Evolutionary conservation across 345 rosid species (phyloP).

Genomic region (Lepidium africanum): DNA sequence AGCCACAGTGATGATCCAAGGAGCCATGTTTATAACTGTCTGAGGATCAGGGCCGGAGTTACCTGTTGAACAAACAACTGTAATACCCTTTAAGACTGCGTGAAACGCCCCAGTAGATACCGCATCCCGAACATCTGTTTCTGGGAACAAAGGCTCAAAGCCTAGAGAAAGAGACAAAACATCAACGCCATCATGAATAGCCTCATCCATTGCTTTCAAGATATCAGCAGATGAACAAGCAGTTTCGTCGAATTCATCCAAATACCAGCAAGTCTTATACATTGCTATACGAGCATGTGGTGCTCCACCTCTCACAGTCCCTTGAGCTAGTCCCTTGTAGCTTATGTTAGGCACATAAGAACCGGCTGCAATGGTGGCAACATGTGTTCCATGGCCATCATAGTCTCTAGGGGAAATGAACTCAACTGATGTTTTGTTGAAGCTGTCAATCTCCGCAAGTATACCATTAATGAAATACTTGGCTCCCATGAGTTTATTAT

Average conservation of each 20-base stretch:
- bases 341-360: constrained; percentile 31
- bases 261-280: constrained; percentile 52
- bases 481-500: constrained; percentile 54
- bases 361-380: constrained; percentile 42
- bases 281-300: constrained; percentile 40
- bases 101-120: constrained; percentile 40
- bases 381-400: constrained; percentile 52
- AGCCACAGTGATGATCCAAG: constrained; percentile 47
- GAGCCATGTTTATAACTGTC: constrained; percentile 38
- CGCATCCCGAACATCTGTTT: constrained; percentile 28
- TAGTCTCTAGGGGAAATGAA: constrained; percentile 45
- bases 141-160: constrained; percentile 30
- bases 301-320: constrained; percentile 37
- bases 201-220: constrained; percentile 47
- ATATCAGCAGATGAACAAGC: constrained; percentile 33
- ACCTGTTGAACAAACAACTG: constrained; percentile 30
- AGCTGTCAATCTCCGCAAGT: constrained; percentile 17
- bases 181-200: constrained; percentile 50
- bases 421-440: constrained; percentile 31
- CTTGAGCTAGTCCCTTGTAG: constrained; percentile 40
- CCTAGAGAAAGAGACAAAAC: constrained; percentile 36
- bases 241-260: neutral
- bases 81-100: constrained; percentile 36
- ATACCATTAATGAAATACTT: constrained; percentile 37
- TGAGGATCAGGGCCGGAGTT: constrained; percentile 31